Conservation (phyloP, 1,139 yeast species). For the Lodderomyces jiufengensis region DNA sequence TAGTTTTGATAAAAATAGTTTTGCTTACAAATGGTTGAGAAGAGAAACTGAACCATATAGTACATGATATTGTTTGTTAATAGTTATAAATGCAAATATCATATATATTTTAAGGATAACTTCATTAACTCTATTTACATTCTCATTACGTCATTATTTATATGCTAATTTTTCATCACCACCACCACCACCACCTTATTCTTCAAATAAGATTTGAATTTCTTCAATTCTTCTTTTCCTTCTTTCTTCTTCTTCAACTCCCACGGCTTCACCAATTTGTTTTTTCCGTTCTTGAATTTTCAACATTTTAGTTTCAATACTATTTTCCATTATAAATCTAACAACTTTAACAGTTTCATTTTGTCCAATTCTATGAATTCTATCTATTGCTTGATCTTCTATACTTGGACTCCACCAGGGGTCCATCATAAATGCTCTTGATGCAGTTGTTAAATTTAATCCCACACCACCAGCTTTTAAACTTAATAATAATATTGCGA, state of each 20-base stretch:
- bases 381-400: conserved; percentile 93
- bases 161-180: too few species aligned
- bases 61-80: too few species aligned
- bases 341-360: conserved; percentile 65
- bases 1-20: conserved; percentile 46
- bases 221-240: conserved; percentile 76
- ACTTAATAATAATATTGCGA: conserved; percentile 65
- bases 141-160: not conserved
- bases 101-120: too few species aligned
- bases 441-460: conserved; percentile 80
- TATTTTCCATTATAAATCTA: conserved; percentile 75
- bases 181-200: too few species aligned
- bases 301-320: conserved; percentile 90
- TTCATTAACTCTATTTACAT: too few species aligned
- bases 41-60: conserved; percentile 57
- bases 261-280: conserved; percentile 81
- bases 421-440: conserved; percentile 87
- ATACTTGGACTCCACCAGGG: conserved; percentile 98
- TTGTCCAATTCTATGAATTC: conserved; percentile 92
- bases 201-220: conserved; percentile 70
- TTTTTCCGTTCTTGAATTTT: conserved; percentile 83
- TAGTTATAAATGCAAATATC: too few species aligned
- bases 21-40: conserved; percentile 68
- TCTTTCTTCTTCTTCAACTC: conserved; percentile 73
- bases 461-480: conserved; percentile 97